Base-by-base conservation (phyloP, 2,329 filamentous ascomycete genomes). In the Pezicula neosporulosa region DNA sequence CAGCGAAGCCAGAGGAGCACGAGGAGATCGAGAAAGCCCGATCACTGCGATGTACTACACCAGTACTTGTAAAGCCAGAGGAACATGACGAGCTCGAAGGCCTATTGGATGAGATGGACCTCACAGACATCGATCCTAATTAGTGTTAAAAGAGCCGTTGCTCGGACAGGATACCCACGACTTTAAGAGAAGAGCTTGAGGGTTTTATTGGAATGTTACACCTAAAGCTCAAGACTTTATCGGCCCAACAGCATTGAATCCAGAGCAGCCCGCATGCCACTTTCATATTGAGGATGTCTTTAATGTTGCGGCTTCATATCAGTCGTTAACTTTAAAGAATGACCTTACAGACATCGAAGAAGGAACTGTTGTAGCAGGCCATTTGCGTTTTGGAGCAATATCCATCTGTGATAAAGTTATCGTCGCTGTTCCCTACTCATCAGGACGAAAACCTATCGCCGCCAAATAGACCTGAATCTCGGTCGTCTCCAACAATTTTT, bases 1-100 rank as follows among this genome's bases (percentile, higher is more conserved):
- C n/a, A n/a, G n/a, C n/a, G n/a, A n/a, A n/a, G n/a, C n/a, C n/a
- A n/a, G n/a, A n/a, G n/a, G n/a, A n/a, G n/a, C n/a, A n/a, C 69
- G 94, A 99, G 64, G 97, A 97, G 65, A 94, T 97, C 59, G 91
- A 97, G 70, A 88, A 91, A 68, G 92, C 97, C 68, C 94, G 97
- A 70, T 85, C 85, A 13, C 72, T 86, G 46, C 85, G 88, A 51
- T 85, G 82, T 60, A 80, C 81, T 2, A 64, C 73, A 15, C 48
- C 55, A 30, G 53, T 57, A 7, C 30, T 49, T 36, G 53, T 30
- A 41, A 56, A n/a, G 46, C 55, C 21, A 47, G 82, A 89, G 62
- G 85, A 94, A 58, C 89, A 92, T 66, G 90, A 92, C 48, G 93
- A 97, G 68, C 84, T 97, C 48, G 90, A 95, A 66, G 60, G 13